Evolutionary conservation across 2,329 filamentous ascomycete species (phyloP), one percentile per base, ranked within the genome.

Genomic region (Daldinia sp.): DNA sequence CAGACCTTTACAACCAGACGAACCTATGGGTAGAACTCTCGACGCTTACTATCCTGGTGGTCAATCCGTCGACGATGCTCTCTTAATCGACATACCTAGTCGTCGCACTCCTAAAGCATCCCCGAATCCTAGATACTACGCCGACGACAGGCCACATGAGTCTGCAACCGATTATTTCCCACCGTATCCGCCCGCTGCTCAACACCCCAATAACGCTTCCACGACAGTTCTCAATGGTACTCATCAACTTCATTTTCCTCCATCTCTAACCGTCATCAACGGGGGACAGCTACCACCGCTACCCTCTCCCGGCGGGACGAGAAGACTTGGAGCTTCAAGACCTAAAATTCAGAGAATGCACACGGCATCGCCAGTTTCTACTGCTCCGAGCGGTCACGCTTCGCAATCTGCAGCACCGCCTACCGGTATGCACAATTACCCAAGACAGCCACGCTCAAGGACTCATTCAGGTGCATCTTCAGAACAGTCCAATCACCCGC

Each of bases 1-100:
- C 76, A 89, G 94, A 51, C 81, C 88, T 0, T 82, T 99, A 59
- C 92, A 92, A 1, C 95, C 96, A 0, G 96, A 99, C 76, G 96
- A 98, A 80, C 87, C 89, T 23, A 92, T 98, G 80, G 86, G 87
- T 58, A 85, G 89, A 63, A 92, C 92, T 0, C 82, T 99, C 55
- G 94, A 98, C 76, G 84, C 88, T 18, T 93, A 93, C 79, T 99
- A 90, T 77, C 93, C 95, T 1, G 92, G 92, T 50, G 95, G 95
- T 6, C 96, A 98, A 81, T 89, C 85, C 0, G 90, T 97, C 51
- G 91, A 94, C 60, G 96, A 99, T 77, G 96, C 96, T 6, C 86
- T 99, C 68, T 78, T 98, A 71, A 97, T 99, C 76, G 94, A 98
- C 74, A 89, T 97, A 20, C 93, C 94, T 15, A 82, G 85, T 39